Percentiles rank a stretch among this genome's conserved stretches.
Evolutionary conservation across 176 grass and related monocot species (phyloP).

Genomic region (Coix lacrymajobi): DNA sequence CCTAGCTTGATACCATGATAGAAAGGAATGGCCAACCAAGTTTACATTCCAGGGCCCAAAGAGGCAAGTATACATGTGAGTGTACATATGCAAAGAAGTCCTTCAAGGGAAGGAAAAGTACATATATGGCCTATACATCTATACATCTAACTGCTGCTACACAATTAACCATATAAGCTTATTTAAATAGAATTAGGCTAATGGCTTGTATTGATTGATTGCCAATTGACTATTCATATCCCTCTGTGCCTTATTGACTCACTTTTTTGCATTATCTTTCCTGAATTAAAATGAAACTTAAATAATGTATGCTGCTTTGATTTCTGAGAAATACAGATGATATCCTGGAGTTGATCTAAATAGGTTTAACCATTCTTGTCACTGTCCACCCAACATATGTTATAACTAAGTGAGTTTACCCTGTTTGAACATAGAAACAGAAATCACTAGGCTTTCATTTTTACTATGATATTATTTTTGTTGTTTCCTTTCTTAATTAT

Average conservation of each 20-base stretch:
- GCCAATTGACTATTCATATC: not conserved
- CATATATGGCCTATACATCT: too few species aligned
- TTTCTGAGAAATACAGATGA: not conserved
- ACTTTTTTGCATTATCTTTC: not conserved
- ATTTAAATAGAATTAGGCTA: constrained; percentile 2
- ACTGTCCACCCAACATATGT: not conserved
- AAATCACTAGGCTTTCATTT: too few species aligned
- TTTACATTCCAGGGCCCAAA: too few species aligned
- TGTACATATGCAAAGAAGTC: too few species aligned
- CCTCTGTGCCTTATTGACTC: not conserved
- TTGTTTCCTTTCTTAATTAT: constrained; percentile 55
- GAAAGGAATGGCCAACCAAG: too few species aligned
- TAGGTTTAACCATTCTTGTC: not conserved
- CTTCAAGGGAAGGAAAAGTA: too few species aligned
- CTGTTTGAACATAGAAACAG: not conserved
- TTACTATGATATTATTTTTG: too few species aligned
- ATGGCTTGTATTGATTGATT: not conserved
- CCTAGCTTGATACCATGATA: too few species aligned
- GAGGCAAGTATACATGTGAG: too few species aligned
- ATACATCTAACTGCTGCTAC: too few species aligned
- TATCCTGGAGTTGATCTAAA: not conserved
- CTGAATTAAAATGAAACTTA: not conserved
- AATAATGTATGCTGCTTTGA: not conserved
- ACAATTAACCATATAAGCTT: not conserved
- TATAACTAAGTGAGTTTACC: not conserved